Evolutionary conservation across 176 grass and related monocot species (phyloP).

Genomic region (Carex littledalei): DNA sequence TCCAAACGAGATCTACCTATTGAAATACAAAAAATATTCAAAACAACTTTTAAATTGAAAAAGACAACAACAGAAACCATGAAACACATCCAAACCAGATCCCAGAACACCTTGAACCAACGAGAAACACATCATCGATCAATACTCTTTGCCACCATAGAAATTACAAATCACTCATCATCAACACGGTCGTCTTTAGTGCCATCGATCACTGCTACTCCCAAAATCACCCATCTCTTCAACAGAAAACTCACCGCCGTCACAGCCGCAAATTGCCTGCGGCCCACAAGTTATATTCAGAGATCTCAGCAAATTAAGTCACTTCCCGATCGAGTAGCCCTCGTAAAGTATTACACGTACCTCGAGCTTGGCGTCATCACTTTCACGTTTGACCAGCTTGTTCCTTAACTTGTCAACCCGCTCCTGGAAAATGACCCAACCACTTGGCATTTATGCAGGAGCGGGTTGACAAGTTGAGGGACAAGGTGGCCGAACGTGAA

Average conservation of each 20-base stretch:
- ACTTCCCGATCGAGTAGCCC: too few relatives aligned
- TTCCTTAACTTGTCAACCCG: neutral
- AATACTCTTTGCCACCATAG: neutral
- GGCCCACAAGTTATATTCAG: too few relatives aligned
- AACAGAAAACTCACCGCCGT: neutral
- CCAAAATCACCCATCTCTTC: neutral
- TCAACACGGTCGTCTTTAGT: neutral
- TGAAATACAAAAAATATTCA: neutral
- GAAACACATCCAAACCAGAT: neutral
- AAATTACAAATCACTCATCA: neutral
- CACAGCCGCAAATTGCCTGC: neutral
- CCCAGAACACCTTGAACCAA: neutral
- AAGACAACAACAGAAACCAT: neutral
- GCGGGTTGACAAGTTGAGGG: neutral
- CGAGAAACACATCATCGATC: neutral
- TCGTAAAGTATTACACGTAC: too few relatives aligned
- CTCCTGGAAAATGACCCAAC: neutral
- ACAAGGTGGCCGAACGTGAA: neutral
- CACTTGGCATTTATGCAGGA: neutral
- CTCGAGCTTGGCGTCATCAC: too few relatives aligned
- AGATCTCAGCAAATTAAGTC: too few relatives aligned
- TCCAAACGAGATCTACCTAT: neutral
- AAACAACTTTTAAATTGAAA: neutral
- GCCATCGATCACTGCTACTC: neutral
- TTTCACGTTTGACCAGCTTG: too few relatives aligned